Base-by-base conservation (phyloP, 2,329 filamentous ascomycete genomes). In the Fusarium sp. region DNA sequence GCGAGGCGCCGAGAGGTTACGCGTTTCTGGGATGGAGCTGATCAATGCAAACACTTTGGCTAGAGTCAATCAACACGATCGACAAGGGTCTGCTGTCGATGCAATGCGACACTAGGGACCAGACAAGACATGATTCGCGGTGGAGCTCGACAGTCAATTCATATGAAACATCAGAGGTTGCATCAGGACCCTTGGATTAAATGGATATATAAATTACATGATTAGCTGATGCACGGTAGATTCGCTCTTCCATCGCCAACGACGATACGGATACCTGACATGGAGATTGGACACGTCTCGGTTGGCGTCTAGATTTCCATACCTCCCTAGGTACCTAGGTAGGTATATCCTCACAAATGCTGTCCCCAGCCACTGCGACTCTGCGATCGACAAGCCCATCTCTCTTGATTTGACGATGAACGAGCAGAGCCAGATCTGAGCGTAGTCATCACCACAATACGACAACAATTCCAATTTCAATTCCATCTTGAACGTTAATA, bases 121-220 rank as follows among this genome's bases (percentile, higher is more conserved):
- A 15, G 19, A 13, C 22, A 13, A 34, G 31, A 34, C 13, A 40
- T 12, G 24, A 26, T n/a, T 13, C 32, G 36, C 11, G 31, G 46
- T 54, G 46, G 52, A 54, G 52, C 36, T 36, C 28, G n/a, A 41
- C 31, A 41, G 26, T 35, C 25, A 54, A 48, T 60, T 54, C 57
- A 60, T 60, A 56, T 61, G 56, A 55, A 60, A 61, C 56, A 43
- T 40, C 12, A 3, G 32, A 44, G 25, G 53, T 58, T 39, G 35
- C 45, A 58, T 50, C 15, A 22, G 6, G 56, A 48, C 56, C 57
- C 57, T 55, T 19, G 34, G 56, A 10, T 35, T 9, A 34, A 11
- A 3, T 40, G 11, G 35, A 38, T 12, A 13, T 12, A 40, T 40
- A 5, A 40, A 8, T 40, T 40, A 46, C 12, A 22, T 25, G 34